Evolutionary conservation across 352 stramenopile genomes (phyloP).

Genomic region (Phytophthora palmivora): DNA sequence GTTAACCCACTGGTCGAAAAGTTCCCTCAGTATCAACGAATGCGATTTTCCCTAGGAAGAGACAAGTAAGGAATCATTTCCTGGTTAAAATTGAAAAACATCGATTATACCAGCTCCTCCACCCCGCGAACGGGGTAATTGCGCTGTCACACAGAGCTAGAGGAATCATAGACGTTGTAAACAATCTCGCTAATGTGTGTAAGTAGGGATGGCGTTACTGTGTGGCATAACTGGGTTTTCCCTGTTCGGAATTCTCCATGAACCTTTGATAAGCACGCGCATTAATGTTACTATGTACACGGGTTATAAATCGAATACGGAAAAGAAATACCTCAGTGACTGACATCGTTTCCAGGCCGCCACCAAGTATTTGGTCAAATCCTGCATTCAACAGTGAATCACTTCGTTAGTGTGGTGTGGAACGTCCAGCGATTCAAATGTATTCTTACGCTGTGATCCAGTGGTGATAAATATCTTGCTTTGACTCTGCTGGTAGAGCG

Average conservation of each 20-base stretch:
- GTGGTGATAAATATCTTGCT: slow-evolving; percentile 83
- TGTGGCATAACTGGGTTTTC: slow-evolving; percentile 96
- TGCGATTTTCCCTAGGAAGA: slow-evolving; percentile 73
- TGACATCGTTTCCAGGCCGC: slow-evolving; percentile 90
- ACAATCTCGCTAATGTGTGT: background rate
- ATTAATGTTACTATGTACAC: background rate
- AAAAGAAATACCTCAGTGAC: slow-evolving; percentile 85
- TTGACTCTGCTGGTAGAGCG: slow-evolving; percentile 73
- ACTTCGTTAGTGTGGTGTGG: background rate
- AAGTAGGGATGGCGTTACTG: slow-evolving; percentile 43
- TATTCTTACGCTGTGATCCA: slow-evolving; percentile 63
- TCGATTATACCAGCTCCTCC: slow-evolving; percentile 70
- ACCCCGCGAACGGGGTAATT: slow-evolving; percentile 87
- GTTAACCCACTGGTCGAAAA: slow-evolving; percentile 80
- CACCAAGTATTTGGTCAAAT: slow-evolving; percentile 87
- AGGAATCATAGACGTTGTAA: slow-evolving; percentile 1
- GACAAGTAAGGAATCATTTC: slow-evolving; percentile 6
- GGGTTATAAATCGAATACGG: background rate
- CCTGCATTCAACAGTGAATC: slow-evolving; percentile 40
- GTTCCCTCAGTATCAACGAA: slow-evolving; percentile 94
- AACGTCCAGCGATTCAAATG: background rate
- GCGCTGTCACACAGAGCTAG: slow-evolving; percentile 77
- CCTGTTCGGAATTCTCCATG: slow-evolving; percentile 94
- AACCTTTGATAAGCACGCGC: slow-evolving; percentile 56
- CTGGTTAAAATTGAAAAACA: background rate